These are phyloP conservation scores for Corymbia calophylla DNA, from an alignment of 441 rosid genomes.

Conservation along the genomic window DNA sequence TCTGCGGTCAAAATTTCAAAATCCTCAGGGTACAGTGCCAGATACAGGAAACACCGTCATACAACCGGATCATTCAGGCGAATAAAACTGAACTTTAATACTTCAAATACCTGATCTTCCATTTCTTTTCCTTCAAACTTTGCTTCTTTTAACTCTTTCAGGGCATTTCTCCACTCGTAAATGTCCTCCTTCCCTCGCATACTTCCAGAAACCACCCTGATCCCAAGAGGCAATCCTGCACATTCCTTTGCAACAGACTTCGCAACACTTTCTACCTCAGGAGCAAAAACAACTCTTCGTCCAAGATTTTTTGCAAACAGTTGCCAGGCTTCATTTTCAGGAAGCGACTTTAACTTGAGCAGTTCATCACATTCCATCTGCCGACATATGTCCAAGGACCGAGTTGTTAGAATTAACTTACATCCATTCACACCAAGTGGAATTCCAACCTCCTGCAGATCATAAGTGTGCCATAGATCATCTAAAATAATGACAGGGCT, in stretches of 20 bases:
- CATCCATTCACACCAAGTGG: too few relatives aligned
- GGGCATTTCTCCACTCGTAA: background rate
- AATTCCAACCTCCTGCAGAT: too few relatives aligned
- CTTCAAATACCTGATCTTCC: background rate
- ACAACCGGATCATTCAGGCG: background rate
- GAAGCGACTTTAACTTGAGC: background rate
- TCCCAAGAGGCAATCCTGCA: too few relatives aligned
- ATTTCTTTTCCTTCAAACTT: background rate
- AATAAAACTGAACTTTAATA: background rate
- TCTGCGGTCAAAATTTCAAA: accelerated
- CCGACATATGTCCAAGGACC: background rate
- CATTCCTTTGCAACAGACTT: too few relatives aligned
- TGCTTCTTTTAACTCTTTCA: background rate
- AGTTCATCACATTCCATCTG: background rate
- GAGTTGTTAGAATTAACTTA: too few relatives aligned
- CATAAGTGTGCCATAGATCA: too few relatives aligned
- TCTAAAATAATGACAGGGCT: too few relatives aligned
- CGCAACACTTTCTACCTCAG: too few relatives aligned
- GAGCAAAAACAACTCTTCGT: background rate
- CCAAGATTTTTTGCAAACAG: too few relatives aligned
- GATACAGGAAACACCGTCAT: background rate
- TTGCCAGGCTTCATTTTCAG: background rate
- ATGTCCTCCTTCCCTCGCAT: too few relatives aligned
- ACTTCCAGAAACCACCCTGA: too few relatives aligned
- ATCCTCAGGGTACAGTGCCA: background rate